A percentile compares a stretch with the other conserved stretches of the same genome.
These are phyloP conservation scores for Puccinia triticina DNA, from an alignment of 1,284 basidiomycete genomes.

Conservation along the genomic window DNA sequence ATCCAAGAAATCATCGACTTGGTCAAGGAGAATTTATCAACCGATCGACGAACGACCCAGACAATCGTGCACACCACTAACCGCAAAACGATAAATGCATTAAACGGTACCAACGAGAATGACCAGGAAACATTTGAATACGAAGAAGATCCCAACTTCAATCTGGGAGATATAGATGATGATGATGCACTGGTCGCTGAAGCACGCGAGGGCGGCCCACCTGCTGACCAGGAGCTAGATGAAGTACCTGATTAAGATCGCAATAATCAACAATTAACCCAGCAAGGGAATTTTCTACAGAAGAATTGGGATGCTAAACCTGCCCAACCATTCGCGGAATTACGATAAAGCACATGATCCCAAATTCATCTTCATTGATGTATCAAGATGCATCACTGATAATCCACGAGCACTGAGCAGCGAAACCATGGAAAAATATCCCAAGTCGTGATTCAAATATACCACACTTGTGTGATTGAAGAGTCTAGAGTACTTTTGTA, in stretches of 20 bases:
- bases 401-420: no score
- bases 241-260: constrained; percentile 36
- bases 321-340: no score
- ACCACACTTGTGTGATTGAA: no score
- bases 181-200: constrained; percentile 48
- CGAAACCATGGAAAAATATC: no score
- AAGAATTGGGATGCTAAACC: no score
- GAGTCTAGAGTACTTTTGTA: no score
- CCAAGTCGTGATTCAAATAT: no score
- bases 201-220: constrained; percentile 27
- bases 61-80: background rate
- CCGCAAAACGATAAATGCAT: background rate
- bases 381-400: no score
- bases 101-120: background rate
- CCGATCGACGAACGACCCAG: constrained; percentile 8
- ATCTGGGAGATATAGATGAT: constrained; percentile 48
- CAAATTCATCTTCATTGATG: no score
- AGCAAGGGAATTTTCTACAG: no score
- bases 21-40: constrained; percentile 23
- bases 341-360: no score
- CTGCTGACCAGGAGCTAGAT: constrained; percentile 50
- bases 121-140: background rate
- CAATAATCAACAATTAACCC: background rate
- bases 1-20: constrained; percentile 39
- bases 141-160: constrained; percentile 16